Base-by-base conservation (phyloP, 768 basidiomycete species). In the Lactarius trivialis region DNA sequence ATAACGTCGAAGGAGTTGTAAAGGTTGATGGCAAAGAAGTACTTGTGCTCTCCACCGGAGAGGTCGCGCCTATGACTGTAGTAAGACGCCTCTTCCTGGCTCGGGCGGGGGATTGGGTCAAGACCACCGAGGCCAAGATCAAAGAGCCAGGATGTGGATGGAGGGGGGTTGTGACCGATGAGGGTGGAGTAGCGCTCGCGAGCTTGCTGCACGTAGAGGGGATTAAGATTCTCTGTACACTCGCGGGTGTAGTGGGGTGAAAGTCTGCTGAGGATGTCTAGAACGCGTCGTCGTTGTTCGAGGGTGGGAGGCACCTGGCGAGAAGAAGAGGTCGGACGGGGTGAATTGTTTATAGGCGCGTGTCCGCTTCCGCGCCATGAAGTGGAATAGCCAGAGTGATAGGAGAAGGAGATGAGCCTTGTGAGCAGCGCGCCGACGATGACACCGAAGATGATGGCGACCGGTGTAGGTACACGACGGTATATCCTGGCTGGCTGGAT, bases 1-100 rank as follows among this genome's bases (percentile, higher is more conserved):
- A 98, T 95, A 73, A 98, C 78, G 76, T 97, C 94, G 83, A 98
- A 99, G 14, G 95, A 98, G 79, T 99, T 99, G 81, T 98, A 98
- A 62, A 98, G 80, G 76, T 99, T 99, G 82, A 99, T 98, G 63
- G 93, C 96, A 75, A 99, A 97, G 76, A 93, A 98, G 74, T 98
- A 99, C 73, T 99, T 98, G 84, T 99, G 97, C 67, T 88, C 83
- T 70, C 79, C 80, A 12, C 80, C 71, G 30, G 78, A 73, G 21
- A 73, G 67, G 24, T 72, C 70, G 11, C 72, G 71, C n/a, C 70
- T 67, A 26, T 64, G 70, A 33, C 5, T 68, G 68, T 61, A 72
- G 71, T 33, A 78, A 73, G 52, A 74, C 71, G 68, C 70, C 73
- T 58, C 75, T 74, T 49, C 77, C 75, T 28, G 73, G 69, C 60